These are phyloP conservation scores for Russula sp. DNA, from an alignment of 768 basidiomycete genomes.

Conservation along the genomic window DNA sequence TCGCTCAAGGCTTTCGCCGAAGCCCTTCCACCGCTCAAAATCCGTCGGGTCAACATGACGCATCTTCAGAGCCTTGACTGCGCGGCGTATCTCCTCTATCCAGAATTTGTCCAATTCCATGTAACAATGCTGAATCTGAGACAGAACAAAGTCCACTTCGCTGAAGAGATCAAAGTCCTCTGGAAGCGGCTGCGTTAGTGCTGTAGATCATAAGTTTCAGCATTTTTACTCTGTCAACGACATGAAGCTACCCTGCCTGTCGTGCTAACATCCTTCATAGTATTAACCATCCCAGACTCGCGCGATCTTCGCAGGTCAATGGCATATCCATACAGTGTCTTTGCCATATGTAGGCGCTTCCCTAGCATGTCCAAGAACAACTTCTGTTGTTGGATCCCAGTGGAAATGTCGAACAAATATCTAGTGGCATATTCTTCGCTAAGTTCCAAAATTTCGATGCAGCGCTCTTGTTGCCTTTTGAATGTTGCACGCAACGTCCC, in stretches of 20 bases:
- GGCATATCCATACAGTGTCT: neutral
- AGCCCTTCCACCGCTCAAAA: neutral
- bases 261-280: neutral
- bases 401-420: neutral
- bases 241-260: neutral
- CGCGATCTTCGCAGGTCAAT: neutral
- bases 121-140: no score
- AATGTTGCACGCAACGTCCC: neutral
- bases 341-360: neutral
- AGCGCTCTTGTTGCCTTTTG: neutral
- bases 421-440: neutral
- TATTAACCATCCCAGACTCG: neutral
- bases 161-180: no score
- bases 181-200: neutral
- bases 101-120: no score
- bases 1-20: neutral
- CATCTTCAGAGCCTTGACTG: no score
- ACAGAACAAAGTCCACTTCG: no score
- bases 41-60: no score
- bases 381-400: neutral
- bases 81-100: no score
- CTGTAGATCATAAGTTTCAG: neutral
- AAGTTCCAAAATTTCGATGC: neutral
- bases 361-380: neutral
- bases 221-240: no score